Conservation (phyloP, 257 asterid genomes). For the Solanum tarijense region DNA sequence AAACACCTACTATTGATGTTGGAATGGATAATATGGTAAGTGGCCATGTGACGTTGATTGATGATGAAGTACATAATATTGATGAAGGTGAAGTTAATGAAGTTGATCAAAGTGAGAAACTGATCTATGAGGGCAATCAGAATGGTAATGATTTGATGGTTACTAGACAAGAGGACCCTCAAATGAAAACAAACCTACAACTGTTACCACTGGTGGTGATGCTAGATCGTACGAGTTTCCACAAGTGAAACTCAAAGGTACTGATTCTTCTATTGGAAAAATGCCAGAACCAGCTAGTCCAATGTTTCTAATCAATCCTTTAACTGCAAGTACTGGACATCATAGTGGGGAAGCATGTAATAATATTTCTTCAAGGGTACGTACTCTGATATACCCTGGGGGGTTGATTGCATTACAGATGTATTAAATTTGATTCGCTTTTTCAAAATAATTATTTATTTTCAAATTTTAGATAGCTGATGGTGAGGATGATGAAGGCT, state of each 20-base stretch:
- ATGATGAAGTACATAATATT: not conserved
- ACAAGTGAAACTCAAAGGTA: conserved; percentile 7
- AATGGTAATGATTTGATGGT: too few species aligned
- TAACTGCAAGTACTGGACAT: conserved; percentile 35
- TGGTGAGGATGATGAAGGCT: too few species aligned
- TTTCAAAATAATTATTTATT: too few species aligned
- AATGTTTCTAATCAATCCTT: conserved; percentile 17
- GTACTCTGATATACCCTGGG: not conserved
- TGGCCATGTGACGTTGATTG: conserved; percentile 7
- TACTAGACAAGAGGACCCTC: too few species aligned
- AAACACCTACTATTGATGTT: conserved; percentile 12
- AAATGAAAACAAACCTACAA: too few species aligned
- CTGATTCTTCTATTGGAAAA: conserved; percentile 14
- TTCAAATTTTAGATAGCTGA: too few species aligned
- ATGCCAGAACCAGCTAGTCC: conserved; percentile 51
- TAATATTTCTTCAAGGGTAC: conserved; percentile 29
- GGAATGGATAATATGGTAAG: conserved; percentile 8
- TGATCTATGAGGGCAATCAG: too few species aligned
- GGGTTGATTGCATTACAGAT: too few species aligned
- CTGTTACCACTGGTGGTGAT: not conserved
- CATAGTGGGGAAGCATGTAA: conserved; percentile 35
- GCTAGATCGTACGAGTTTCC: conserved; percentile 8
- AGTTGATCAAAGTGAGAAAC: too few species aligned
- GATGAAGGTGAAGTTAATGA: too few species aligned
- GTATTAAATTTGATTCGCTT: too few species aligned